A percentile compares a stretch with the other conserved stretches of the same genome.
Conservation (phyloP, 345 rosid genomes). For the Corymbia maculata region DNA sequence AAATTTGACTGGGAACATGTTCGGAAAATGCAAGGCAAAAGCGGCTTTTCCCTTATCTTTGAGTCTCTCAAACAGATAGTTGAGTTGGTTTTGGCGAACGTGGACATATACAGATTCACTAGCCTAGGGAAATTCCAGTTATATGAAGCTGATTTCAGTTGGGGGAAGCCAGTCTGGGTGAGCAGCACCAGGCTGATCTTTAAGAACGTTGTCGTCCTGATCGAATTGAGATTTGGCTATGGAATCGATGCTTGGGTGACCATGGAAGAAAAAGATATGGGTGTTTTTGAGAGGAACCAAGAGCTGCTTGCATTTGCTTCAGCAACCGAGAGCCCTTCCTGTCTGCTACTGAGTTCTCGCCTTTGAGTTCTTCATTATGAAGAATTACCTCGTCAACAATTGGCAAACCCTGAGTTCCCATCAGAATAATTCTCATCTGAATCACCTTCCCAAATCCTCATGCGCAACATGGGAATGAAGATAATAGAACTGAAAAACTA, state of each 20-base stretch:
- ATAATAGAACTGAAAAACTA: neutral
- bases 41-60: neutral
- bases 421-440: neutral
- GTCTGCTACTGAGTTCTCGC: neutral
- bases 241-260: constrained; percentile 25
- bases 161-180: constrained; percentile 18
- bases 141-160: constrained; percentile 16
- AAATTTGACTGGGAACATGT: neutral
- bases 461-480: neutral
- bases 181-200: neutral
- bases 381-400: neutral
- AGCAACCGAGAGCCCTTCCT: neutral
- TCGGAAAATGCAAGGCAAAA: constrained; percentile 2
- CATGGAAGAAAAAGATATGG: constrained; percentile 7
- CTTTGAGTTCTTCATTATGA: neutral
- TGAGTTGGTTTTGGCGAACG: neutral
- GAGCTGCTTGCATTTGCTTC: constrained; percentile 7
- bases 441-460: neutral
- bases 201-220: neutral
- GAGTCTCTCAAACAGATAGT: neutral
- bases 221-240: constrained; percentile 1
- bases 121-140: constrained; percentile 17
- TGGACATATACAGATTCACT: neutral
- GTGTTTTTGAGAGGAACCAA: constrained; percentile 1
- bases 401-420: neutral